phyloP scores from a whole-genome alignment of 2,329 filamentous ascomycete genomes.

The Paecilomyces formosus region DNA sequence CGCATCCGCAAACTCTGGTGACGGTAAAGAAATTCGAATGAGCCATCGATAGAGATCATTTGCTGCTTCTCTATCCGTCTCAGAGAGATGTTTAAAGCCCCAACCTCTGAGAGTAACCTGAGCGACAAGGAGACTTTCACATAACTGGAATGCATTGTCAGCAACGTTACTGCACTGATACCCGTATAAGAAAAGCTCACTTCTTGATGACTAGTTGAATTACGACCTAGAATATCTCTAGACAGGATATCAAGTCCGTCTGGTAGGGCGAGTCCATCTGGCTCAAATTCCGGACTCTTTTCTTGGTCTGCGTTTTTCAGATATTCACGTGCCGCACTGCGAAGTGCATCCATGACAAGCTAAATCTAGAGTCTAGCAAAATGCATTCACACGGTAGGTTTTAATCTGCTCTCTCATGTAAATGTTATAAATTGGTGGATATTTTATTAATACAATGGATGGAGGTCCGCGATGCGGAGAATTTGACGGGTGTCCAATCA shows the following conservation, averaged over 20 bases:
- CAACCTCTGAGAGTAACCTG: slow-evolving; percentile 15
- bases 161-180: neutral
- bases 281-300: slow-evolving; percentile 5
- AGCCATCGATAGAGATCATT: slow-evolving; percentile 26
- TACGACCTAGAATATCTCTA: slow-evolving; percentile 19
- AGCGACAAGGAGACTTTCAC: slow-evolving; percentile 23
- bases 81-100: slow-evolving; percentile 9
- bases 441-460: neutral
- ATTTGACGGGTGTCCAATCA: neutral
- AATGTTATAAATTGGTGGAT: neutral
- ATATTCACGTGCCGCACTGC: slow-evolving; percentile 17
- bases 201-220: slow-evolving; percentile 11
- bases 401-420: neutral
- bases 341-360: slow-evolving; percentile 13
- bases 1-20: slow-evolving; percentile 19
- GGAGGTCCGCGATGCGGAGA: neutral
- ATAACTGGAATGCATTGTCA: slow-evolving; percentile 14
- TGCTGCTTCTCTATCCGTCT: slow-evolving; percentile 15
- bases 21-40: slow-evolving; percentile 21
- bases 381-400: neutral
- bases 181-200: slow-evolving; percentile 9
- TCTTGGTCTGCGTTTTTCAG: slow-evolving; percentile 9
- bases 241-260: slow-evolving; percentile 19
- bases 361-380: neutral
- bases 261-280: slow-evolving; percentile 5